Evolutionary conservation across 495 filamentous ascomycete species (phyloP), one percentile per base, ranked within the genome.

Genomic region (Penicillium riverlandense): DNA sequence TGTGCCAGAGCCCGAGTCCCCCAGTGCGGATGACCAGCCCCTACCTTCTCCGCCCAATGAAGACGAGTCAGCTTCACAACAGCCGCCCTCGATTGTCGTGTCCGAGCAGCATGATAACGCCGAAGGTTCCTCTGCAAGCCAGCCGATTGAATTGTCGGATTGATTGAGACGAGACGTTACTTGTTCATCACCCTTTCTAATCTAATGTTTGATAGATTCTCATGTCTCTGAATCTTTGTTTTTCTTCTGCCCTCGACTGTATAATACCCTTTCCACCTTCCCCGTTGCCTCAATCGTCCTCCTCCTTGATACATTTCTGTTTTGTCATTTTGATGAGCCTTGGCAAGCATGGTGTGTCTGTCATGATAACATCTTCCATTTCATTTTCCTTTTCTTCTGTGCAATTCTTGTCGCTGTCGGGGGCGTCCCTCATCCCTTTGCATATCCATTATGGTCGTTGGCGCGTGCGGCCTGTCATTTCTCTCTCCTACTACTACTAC

Each of bases 131-230:
- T 50, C 55, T 16, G 38, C 54, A 35, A 53, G 28, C 37, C 58
- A 55, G 41, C 56, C 61, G 29, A 50, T 57, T 43, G 65, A 68
- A 46, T 41, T 57, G 33, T 61, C 57, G 41, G 59, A 58, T 52
- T 65, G 45, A 63, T 22, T 22, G 22, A 4, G 4, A 22, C 22
- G 22, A 22, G 22, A 22, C 22, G 22, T 22, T 6, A 4, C 4
- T 22, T 6, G 22, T 4, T 22, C 22, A 22, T 22, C 15, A 28
- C 22, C 47, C 38, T 45, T 44, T 37, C 33, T 66, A 63, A 65
- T 67, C 41, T 66, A 66, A 69, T 67, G 57, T 62, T 53, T 70
- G 61, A 65, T 66, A 58, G 59, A 60, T 49, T 44, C 53, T 43
- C 56, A 67, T 58, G 61, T 56, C 53, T 58, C 55, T 52, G 59